These are phyloP conservation scores for Dianthus caryophyllus DNA, from an alignment of 148 eudicot genomes.

Conservation along the genomic window DNA sequence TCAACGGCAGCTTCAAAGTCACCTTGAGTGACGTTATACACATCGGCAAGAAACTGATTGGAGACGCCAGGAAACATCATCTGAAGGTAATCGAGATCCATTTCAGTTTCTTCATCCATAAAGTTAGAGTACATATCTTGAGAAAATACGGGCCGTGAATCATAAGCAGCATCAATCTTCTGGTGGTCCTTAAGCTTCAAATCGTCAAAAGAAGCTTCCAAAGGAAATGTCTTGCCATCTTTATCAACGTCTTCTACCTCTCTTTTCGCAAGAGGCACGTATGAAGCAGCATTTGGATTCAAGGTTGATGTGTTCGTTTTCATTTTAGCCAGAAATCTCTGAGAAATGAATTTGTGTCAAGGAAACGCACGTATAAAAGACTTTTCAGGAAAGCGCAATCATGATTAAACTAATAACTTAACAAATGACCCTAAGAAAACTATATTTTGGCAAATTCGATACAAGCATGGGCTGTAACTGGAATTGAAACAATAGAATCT, in stretches of 20 bases:
- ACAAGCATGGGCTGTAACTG: background rate
- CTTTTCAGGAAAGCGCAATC: no score
- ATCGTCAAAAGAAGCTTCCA: conserved; percentile 26
- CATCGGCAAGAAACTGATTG: conserved; percentile 65
- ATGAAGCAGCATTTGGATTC: conserved; percentile 72
- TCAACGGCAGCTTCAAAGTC: conserved; percentile 80
- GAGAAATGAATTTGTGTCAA: conserved; percentile 1
- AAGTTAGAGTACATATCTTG: conserved; percentile 28
- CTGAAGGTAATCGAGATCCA: conserved; percentile 80
- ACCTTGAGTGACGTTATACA: conserved; percentile 56
- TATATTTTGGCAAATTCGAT: background rate
- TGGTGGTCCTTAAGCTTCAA: conserved; percentile 37
- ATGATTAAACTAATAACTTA: background rate
- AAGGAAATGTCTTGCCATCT: conserved; percentile 17
- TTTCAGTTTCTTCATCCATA: conserved; percentile 57
- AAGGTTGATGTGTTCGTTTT: conserved; percentile 53
- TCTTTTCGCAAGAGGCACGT: conserved; percentile 65
- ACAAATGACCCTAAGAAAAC: background rate
- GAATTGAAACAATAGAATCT: background rate
- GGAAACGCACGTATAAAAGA: background rate
- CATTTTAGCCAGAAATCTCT: conserved; percentile 43
- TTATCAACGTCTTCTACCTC: conserved; percentile 35
- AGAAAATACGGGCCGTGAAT: conserved; percentile 35
- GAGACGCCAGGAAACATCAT: conserved; percentile 78
- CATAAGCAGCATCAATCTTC: conserved; percentile 29